A percentile compares a stretch with the other conserved stretches of the same genome.
These are phyloP conservation scores for Aurantiochytrium sp. DNA, from an alignment of 108 stramenopile species.

Conservation along the genomic window DNA sequence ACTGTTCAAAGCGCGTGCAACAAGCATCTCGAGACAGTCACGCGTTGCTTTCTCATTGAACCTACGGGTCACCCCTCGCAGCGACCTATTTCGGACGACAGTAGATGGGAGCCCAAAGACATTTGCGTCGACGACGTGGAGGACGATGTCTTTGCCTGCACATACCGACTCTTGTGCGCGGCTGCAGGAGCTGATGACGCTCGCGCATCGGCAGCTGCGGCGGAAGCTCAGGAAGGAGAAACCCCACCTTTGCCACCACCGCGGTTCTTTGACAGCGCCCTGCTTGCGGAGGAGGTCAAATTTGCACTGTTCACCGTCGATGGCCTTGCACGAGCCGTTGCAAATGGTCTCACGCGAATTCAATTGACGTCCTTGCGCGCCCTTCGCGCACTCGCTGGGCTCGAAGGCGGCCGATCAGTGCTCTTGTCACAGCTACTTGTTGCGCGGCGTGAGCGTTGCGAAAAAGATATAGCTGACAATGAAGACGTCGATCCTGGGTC, in stretches of 20 bases:
- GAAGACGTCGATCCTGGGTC: neutral
- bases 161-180: neutral
- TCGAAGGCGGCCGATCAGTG: neutral
- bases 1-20: neutral
- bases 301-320: neutral
- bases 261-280: neutral
- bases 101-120: neutral
- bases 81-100: neutral
- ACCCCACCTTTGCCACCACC: neutral
- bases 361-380: neutral
- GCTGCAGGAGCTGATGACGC: neutral
- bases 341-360: neutral
- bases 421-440: neutral
- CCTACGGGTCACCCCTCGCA: neutral
- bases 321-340: neutral
- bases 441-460: neutral
- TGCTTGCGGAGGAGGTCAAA: neutral
- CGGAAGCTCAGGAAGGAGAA: neutral
- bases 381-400: neutral
- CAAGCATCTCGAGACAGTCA: neutral
- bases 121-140: neutral
- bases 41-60: neutral
- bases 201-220: neutral
- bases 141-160: neutral
- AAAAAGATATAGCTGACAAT: neutral